Base-by-base conservation (phyloP, 169 alveolate species). In the Besnoitia besnoiti region DNA sequence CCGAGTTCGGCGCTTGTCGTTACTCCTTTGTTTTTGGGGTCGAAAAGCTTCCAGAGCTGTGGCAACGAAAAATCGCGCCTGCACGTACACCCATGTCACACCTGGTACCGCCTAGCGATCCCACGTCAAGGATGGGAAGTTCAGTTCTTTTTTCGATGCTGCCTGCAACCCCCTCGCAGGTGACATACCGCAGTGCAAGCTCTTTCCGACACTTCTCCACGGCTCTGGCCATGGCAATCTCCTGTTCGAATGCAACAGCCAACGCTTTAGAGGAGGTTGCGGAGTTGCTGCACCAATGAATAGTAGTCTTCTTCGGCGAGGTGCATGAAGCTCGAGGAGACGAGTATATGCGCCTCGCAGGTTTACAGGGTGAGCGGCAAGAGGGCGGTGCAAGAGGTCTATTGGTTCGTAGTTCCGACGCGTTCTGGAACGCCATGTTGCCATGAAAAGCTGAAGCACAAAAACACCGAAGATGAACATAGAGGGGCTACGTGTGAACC, bases 31-130 rank as follows among this genome's bases (percentile, higher is more conserved):
- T 82, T 90, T 39, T 91, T 85, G 8, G 91, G 88, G 82, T 91
- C 94, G 14, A 91, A 85, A 0, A 91, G 87, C 80, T 84, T 67
- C 94, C 94, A 91, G 49, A 91, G 62, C 59, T 82, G 94, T 51
- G 62, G 61, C 44, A 91, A 82, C 47, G 82, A 79, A 84, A 91
- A 91, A 35, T 91, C 94, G 12, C 16, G 50, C 61, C 87, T 77
- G 59, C 0, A 39, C 35, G 27, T 33, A 55, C n/a, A 5, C 16
- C 30, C 73, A 55, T 55, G n/a, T n/a, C n/a, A n/a, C n/a, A n/a
- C n/a, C n/a, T n/a, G n/a, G n/a, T n/a, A n/a, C n/a, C n/a, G n/a
- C n/a, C n/a, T n/a, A n/a, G n/a, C n/a, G n/a, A n/a, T n/a, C n/a
- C n/a, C n/a, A 21, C 16, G 8, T 21, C 35, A 55, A 55, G 30